phyloP scores from a whole-genome alignment of 805 yeast genomes.

The Suhomyces sp. region DNA sequence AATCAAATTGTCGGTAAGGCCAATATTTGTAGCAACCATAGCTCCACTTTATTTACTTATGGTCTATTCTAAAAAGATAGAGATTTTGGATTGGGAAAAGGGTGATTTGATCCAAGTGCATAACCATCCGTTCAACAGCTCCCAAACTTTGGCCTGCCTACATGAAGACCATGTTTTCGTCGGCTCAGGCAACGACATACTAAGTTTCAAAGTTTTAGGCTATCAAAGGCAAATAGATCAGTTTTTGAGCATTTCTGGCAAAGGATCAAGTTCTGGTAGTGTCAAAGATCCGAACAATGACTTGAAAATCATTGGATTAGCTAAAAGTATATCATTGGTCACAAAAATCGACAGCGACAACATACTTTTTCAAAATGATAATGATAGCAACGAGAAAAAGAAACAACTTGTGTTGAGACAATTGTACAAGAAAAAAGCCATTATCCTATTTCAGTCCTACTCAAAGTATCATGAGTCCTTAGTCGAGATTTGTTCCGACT shows the following conservation, averaged over 20 bases:
- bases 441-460: conserved; percentile 31
- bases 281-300: conserved; percentile 28
- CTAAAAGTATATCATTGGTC: conserved; percentile 32
- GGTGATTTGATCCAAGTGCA: conserved; percentile 37
- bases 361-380: conserved; percentile 21
- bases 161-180: conserved; percentile 15
- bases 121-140: conserved; percentile 29
- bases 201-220: conserved; percentile 27
- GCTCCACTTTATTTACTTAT: conserved; percentile 33
- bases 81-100: conserved; percentile 31
- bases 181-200: conserved; percentile 28
- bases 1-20: conserved; percentile 24
- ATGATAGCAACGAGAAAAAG: conserved; percentile 18
- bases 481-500: conserved; percentile 39
- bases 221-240: conserved; percentile 38
- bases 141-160: conserved; percentile 16
- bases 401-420: conserved; percentile 35
- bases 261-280: conserved; percentile 12
- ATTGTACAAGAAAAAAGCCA: conserved; percentile 32
- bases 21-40: conserved; percentile 25
- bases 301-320: conserved; percentile 29
- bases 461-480: conserved; percentile 37
- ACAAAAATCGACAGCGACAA: conserved; percentile 22
- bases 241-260: conserved; percentile 25
- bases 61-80: conserved; percentile 31